Base-by-base conservation (phyloP, 1,284 basidiomycete species). In the Ustilago trichophora region DNA sequence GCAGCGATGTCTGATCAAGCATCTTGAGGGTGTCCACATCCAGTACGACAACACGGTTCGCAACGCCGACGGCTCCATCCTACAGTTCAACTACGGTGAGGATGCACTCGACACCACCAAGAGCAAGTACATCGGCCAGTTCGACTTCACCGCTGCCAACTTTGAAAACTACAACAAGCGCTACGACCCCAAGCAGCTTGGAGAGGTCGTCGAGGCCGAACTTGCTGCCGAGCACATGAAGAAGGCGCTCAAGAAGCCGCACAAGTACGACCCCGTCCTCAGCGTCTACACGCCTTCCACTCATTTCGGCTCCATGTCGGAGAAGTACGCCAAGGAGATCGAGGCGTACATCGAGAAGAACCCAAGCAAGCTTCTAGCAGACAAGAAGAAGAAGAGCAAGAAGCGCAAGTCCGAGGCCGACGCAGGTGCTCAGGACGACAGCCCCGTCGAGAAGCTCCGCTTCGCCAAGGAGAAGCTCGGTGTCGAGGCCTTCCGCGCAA, bases 11-110 rank as follows among this genome's bases (percentile, higher is more conserved):
- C 85, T 98, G 72, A 96, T 98, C 86, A 99, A 98, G 84, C 96
- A 98, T 83, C 85, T 98, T 56, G 96, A 98, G 82, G 95, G 95
- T 52, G 88, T 97, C 54, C 89, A 91, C 44, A 90, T 98, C 11
- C 94, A 98, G 82, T 98, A 98, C 83, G 96, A 99, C 83, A 89
- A 98, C 82, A 98, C 96, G 16, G 94, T 99, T 29, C 91, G 96
- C 60, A 95, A 95, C 58, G 91, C 90, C 75, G 96, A 99, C 80
- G 88, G 89, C 15, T 92, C 93, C 0, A 85, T 99, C 29, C 91
- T 96, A 69, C 96, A 99, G 83, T 99, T 99, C 85, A 86, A 90
- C 64, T 99, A 99, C 81, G 96, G 96, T 15, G 96, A 97, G 58
- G 96, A 99, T 76, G 90, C 90, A 12, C 86, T 99, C 53, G 96